phyloP scores from a whole-genome alignment of 2,329 filamentous ascomycete species.

The Pseudogymnoascus destructans region DNA sequence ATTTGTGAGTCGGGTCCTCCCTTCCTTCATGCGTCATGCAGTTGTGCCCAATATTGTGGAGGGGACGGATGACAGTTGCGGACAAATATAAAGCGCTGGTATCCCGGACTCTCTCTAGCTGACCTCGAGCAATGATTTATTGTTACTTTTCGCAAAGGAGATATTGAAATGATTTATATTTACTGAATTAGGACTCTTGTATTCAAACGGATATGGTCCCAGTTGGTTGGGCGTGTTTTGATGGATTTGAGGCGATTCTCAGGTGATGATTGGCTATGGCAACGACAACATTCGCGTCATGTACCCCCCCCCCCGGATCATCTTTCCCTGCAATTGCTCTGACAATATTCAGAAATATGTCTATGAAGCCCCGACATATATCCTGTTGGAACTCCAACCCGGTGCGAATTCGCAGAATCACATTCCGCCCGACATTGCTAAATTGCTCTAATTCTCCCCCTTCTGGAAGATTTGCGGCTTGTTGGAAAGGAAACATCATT shows the following conservation, averaged over 20 bases:
- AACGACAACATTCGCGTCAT: not conserved
- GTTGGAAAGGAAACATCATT: not conserved
- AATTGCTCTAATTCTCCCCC: too few species aligned
- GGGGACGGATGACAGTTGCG: not conserved
- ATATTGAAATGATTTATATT: not conserved
- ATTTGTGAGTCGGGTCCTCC: not conserved
- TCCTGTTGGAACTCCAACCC: not conserved
- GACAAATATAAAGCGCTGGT: not conserved
- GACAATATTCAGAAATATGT: constrained; percentile 3
- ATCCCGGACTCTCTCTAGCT: not conserved
- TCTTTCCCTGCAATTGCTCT: not conserved
- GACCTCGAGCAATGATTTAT: not conserved
- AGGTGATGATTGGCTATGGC: not conserved
- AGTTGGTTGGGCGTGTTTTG: not conserved
- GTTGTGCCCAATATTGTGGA: constrained; percentile 1
- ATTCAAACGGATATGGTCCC: not conserved
- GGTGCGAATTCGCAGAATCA: not conserved
- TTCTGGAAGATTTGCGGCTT: not conserved
- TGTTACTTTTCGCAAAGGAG: not conserved
- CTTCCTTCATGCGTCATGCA: constrained; percentile 7
- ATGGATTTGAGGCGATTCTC: not conserved
- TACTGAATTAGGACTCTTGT: not conserved
- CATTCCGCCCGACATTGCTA: constrained; percentile 4
- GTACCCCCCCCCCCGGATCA: constrained; percentile 3
- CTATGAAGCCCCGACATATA: not conserved